Percentiles rank a stretch among this genome's conserved stretches.
These are phyloP conservation scores for Tritrichomonas musculus DNA, from an alignment of 208 protist genomes.

Conservation along the genomic window DNA sequence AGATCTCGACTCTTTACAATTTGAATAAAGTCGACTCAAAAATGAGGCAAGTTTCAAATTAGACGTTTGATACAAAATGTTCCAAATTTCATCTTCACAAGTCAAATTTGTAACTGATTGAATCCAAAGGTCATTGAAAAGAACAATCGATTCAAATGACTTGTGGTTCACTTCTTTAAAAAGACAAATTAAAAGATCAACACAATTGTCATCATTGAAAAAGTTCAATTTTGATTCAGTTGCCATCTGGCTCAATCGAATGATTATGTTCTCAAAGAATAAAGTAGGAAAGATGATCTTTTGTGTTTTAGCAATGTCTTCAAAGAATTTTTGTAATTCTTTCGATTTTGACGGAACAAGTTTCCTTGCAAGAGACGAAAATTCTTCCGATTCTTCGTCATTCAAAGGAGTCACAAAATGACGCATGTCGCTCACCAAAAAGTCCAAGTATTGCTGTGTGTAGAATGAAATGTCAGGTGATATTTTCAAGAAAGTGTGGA, in stretches of 20 bases:
- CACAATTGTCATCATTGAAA: no score
- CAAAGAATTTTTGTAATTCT: background rate
- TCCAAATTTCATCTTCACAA: background rate
- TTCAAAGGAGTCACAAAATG: background rate
- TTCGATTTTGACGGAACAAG: background rate
- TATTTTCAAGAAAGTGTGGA: background rate
- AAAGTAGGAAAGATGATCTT: background rate
- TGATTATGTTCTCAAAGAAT: background rate
- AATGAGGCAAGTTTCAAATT: background rate
- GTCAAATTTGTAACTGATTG: background rate
- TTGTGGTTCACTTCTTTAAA: background rate
- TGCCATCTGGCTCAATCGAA: background rate
- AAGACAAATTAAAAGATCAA: background rate
- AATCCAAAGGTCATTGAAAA: background rate
- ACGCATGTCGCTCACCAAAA: background rate
- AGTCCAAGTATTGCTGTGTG: background rate
- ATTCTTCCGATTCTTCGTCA: background rate
- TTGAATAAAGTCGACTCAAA: background rate
- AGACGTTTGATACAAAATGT: background rate
- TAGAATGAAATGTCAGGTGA: background rate
- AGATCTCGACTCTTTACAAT: background rate
- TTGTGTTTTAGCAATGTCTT: background rate
- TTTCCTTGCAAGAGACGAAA: background rate
- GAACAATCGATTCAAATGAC: background rate
- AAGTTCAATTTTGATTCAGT: no score